phyloP scores from a whole-genome alignment of 768 basidiomycete species.

The Lactarius hatsudake region DNA sequence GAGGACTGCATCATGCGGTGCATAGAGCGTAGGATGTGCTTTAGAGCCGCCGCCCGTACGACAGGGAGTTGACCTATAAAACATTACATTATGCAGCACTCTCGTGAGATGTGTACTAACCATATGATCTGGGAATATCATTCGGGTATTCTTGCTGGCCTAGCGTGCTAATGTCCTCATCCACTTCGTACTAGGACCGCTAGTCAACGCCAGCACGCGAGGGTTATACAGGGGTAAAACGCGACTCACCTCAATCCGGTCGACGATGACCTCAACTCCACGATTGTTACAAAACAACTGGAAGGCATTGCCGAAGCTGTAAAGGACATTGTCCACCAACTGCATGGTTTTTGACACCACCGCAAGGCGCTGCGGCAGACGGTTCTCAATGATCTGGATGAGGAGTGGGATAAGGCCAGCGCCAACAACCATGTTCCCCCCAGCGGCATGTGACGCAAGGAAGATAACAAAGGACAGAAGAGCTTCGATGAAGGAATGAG shows the following conservation, averaged over 20 bases:
- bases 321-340: conserved; percentile 87
- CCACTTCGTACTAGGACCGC: conserved; percentile 34
- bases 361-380: conserved; percentile 60
- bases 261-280: conserved; percentile 83
- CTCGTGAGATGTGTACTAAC: conserved; percentile 34
- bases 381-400: conserved; percentile 85
- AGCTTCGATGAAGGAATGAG: conserved; percentile 79
- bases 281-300: conserved; percentile 79
- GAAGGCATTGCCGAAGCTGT: conserved; percentile 85
- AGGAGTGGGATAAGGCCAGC: conserved; percentile 89
- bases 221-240: background rate
- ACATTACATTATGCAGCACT: conserved; percentile 11
- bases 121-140: conserved; percentile 48
- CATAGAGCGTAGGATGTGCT: conserved; percentile 86
- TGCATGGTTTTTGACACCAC: conserved; percentile 90
- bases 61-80: conserved; percentile 67
- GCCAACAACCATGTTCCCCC: conserved; percentile 91
- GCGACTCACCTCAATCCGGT: conserved; percentile 74
- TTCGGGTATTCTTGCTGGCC: conserved; percentile 57
- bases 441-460: conserved; percentile 78
- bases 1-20: conserved; percentile 98
- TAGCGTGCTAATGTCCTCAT: conserved; percentile 31
- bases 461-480: conserved; percentile 83
- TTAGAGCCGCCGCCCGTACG: conserved; percentile 75
- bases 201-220: conserved; percentile 5